A percentile compares a stretch with the other conserved stretches of the same genome.
These are phyloP conservation scores for Fonsecaea pugnacius DNA, from an alignment of 2,329 filamentous ascomycete species.

Conservation along the genomic window DNA sequence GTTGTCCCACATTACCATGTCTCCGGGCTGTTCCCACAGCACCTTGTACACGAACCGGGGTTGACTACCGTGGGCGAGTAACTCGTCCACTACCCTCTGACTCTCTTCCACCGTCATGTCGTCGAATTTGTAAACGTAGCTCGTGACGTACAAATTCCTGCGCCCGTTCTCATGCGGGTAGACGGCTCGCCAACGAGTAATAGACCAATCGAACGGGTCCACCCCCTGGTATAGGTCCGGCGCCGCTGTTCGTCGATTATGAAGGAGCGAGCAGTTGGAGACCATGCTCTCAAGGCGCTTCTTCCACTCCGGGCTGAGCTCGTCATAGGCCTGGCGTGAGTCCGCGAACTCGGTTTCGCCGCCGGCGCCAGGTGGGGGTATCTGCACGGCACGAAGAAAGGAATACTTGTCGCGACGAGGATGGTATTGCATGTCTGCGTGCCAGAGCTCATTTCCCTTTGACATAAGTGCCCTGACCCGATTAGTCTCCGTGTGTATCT, in stretches of 20 bases:
- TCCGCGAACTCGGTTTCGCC: conserved; percentile 12
- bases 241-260: conserved; percentile 4
- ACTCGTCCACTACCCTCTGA: background rate
- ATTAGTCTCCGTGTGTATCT: background rate
- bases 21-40: conserved; percentile 4
- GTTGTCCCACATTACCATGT: conserved; percentile 15
- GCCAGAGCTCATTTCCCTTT: conserved; percentile 14
- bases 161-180: conserved; percentile 6
- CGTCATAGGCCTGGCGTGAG: conserved; percentile 15
- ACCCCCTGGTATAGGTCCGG: conserved; percentile 13
- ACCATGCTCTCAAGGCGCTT: conserved; percentile 11
- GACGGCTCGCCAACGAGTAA: background rate
- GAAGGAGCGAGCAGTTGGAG: conserved; percentile 8
- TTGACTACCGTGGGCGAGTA: background rate
- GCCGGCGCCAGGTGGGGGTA: background rate
- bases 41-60: conserved; percentile 8
- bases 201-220: conserved; percentile 9
- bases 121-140: conserved; percentile 1
- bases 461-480: background rate
- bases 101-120: background rate
- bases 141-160: background rate
- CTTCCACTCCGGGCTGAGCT: conserved; percentile 11
- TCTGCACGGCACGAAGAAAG: background rate
- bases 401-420: conserved; percentile 4
- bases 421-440: conserved; percentile 9